phyloP scores from a whole-genome alignment of 768 basidiomycete species.

The Termitomyces sp. region DNA sequence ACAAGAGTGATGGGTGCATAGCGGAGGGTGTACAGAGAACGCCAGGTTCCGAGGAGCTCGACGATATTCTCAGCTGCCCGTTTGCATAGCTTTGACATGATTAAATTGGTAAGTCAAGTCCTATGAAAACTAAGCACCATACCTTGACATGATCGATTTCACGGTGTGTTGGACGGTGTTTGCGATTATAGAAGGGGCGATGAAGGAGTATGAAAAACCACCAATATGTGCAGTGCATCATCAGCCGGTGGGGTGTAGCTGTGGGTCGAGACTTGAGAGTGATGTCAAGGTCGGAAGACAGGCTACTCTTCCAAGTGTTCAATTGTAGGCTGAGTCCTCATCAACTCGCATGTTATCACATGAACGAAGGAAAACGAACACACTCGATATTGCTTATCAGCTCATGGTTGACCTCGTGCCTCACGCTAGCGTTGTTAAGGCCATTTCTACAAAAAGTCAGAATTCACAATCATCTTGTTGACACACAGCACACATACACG shows the following conservation, averaged over 20 bases:
- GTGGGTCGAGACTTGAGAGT: conserved; percentile 40
- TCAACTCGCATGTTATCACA: background rate
- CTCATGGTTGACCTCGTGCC: conserved; percentile 36
- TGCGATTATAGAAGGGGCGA: conserved; percentile 46
- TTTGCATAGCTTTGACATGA: conserved; percentile 38
- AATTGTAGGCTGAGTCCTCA: conserved; percentile 31
- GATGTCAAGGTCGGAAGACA: conserved; percentile 43
- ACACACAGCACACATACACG: conserved; percentile 31
- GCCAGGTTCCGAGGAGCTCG: conserved; percentile 44
- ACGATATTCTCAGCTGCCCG: conserved; percentile 51
- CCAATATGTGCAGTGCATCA: conserved; percentile 52
- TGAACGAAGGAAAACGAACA: conserved; percentile 12
- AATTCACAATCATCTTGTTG: background rate
- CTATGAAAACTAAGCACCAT: conserved; percentile 13
- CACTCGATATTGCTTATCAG: conserved; percentile 51
- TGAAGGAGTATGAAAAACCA: conserved; percentile 58
- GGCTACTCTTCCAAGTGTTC: conserved; percentile 40
- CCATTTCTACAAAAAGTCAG: conserved; percentile 28
- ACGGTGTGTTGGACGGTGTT: conserved; percentile 30
- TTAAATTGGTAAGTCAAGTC: conserved; percentile 10
- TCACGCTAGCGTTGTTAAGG: conserved; percentile 31
- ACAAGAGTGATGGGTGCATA: conserved; percentile 53
- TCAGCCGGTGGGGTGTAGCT: conserved; percentile 47
- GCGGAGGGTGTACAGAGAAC: conserved; percentile 46
- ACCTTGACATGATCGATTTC: conserved; percentile 52